Base-by-base conservation (phyloP, 2,329 filamentous ascomycete species). In the Neonectria hederae region DNA sequence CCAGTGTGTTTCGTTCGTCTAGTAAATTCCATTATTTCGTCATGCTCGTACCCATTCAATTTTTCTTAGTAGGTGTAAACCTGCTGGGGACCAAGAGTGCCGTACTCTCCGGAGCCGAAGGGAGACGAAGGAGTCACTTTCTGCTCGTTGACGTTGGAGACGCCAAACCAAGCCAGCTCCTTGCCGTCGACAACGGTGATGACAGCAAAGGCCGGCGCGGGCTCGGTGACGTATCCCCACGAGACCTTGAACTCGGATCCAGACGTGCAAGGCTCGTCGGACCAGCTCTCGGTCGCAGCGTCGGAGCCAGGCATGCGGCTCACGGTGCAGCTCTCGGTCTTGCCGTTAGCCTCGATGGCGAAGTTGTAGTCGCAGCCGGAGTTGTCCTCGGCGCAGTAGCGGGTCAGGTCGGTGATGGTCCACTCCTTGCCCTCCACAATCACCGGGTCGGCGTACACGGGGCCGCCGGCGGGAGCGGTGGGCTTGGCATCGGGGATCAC, bases 81-180 rank as follows among this genome's bases (percentile, higher is more conserved):
- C 40, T 64, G 65, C 17, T 69, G 48, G 21, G 65, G 62, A 11
- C 67, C 68, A 24, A 69, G 57, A 40, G 60, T 24, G 0, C 59
- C 68, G 6, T 55, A 70, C 7, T 64, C 1, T 43, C 67, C 65
- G 0, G 68, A 70, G 6, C 67, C 68, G 17, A 68, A 66, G 9
- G 67, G 68, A n/a, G 26, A 58, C 0, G 59, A 66, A 4, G 65
- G 40, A 9, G 62, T 65, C 3, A 66, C 67, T 21, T 66, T n/a
- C 43, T 69, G 62, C 22, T 65, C 68, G 1, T 70, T 70, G 21
- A 70, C 49, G 30, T 68, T 46, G 1, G 60, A 46, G 4, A 68
- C 67, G 17, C 68, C 68, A 5, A 70, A 70, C 68, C 68, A 70
- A 9, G 68, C 68, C 19, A 70, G 57, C 35, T 69, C 45, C 62